Evolutionary conservation across 106 monocot genomes (phyloP), one percentile per base, ranked within the genome.

Genomic region (Triglochin maritima): DNA sequence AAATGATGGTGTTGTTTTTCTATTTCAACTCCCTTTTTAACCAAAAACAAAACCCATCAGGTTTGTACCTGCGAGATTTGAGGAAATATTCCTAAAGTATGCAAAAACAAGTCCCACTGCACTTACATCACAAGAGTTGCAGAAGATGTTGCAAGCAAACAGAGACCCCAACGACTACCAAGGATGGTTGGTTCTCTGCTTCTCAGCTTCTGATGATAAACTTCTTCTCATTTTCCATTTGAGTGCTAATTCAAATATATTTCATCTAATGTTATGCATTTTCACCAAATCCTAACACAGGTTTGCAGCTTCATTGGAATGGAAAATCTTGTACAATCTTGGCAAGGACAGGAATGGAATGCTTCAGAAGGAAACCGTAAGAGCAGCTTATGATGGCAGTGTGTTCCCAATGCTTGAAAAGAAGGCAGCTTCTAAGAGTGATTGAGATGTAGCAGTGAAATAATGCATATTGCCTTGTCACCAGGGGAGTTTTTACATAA

Each of bases 11-110:
- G 29, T 29, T 29, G 29, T 29, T 0, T 29, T 29, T 29, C 29
- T 29, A 29, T 0, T 29, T 29, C 29, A 29, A 29, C 29, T 29
- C 29, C 29, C 29, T 29, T 29, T 29, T 29, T 29, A 29, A 29
- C 29, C 29, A 0, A 29, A 29, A 29, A 29, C 0, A 29, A 29
- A 29, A 29, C 29, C 29, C 29, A 0, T 29, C 9, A 92, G 92
- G 66, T 92, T 92, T 70, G 92, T 88, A 52, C 63, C 78, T 3
- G 73, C 59, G 49, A 92, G 87, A 52, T 92, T 92, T 64, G 87
- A 85, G 56, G 80, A 80, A 47, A 88, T 90, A 11, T 90, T 90
- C 46, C 51, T 67, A 41, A 90, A 90, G 64, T 80, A 95, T 77
- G 95, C 90, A 5, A 74, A 68, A 17, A 81, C 83, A 45, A 59